Percentiles rank a stretch among this genome's conserved stretches.
phyloP scores from a whole-genome alignment of 2,329 filamentous ascomycete genomes.

The Apiospora marii region DNA sequence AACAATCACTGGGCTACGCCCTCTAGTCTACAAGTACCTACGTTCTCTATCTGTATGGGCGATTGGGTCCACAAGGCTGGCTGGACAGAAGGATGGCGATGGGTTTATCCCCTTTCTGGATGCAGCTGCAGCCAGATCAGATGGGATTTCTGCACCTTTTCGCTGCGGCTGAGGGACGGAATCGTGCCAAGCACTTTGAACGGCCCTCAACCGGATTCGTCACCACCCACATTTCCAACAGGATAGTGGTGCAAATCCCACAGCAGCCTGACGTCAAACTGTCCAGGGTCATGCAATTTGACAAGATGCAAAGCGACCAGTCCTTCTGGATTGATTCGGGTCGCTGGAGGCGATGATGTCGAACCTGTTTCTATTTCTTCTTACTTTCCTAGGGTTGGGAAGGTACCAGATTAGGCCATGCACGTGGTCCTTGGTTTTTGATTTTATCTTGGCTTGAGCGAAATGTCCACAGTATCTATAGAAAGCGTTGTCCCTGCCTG shows the following conservation, averaged over 20 bases:
- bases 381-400: background rate
- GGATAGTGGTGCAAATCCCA: background rate
- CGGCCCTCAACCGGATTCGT: background rate
- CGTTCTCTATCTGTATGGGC: background rate
- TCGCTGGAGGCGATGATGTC: background rate
- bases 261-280: constrained; percentile 15
- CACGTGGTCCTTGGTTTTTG: background rate
- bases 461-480: constrained; percentile 15
- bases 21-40: background rate
- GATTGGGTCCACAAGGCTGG: constrained; percentile 14
- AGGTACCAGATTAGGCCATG: constrained; percentile 3
- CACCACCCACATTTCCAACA: constrained; percentile 17
- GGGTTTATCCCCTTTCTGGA: constrained; percentile 13
- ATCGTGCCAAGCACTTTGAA: background rate
- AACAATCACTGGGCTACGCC: background rate
- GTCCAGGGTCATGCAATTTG: background rate
- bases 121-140: constrained; percentile 7
- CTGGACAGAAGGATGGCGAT: constrained; percentile 3
- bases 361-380: constrained; percentile 4
- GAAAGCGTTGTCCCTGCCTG: constrained; percentile 15
- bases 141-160: background rate
- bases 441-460: background rate
- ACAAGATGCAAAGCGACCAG: background rate
- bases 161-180: background rate
- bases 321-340: background rate